phyloP scores from a whole-genome alignment of 2,329 filamentous ascomycete species.

The Zymoseptoria passerinii region DNA sequence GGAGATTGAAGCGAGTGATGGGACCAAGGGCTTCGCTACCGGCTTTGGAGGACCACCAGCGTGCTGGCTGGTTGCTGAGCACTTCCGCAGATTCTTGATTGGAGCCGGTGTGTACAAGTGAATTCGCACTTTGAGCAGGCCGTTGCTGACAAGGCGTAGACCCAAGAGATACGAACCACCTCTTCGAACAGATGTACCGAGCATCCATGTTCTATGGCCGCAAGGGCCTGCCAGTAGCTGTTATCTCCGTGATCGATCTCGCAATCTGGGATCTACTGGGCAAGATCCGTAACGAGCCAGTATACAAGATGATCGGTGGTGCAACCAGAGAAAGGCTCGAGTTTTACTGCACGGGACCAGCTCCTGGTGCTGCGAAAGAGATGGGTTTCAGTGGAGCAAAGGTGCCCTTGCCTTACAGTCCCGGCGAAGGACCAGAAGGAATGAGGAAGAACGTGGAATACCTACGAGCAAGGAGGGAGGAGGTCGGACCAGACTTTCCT shows the following conservation, averaged over 20 bases:
- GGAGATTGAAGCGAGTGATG: constrained; percentile 80
- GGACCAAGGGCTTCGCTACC: constrained; percentile 88
- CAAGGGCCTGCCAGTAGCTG: constrained; percentile 80
- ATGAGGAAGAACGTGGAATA: constrained; percentile 86
- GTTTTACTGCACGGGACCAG: constrained; percentile 92
- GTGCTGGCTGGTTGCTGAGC: constrained; percentile 88
- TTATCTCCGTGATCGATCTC: constrained; percentile 90
- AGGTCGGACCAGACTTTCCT: constrained; percentile 81
- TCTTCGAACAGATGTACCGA: constrained; percentile 96
- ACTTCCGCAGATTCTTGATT: constrained; percentile 86
- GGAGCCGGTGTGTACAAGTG: constrained; percentile 50
- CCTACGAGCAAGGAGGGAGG: constrained; percentile 72
- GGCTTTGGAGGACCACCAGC: constrained; percentile 89
- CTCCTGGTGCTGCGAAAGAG: constrained; percentile 67
- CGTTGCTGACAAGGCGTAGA: constrained; percentile 43
- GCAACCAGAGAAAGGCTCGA: constrained; percentile 74
- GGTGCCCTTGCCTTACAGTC: constrained; percentile 80
- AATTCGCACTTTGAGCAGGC: not conserved
- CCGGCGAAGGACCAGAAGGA: constrained; percentile 74
- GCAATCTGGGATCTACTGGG: constrained; percentile 88
- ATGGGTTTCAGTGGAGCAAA: constrained; percentile 92
- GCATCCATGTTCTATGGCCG: constrained; percentile 94
- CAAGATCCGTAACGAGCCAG: constrained; percentile 84
- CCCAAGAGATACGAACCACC: constrained; percentile 78
- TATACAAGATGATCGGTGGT: constrained; percentile 89